Conservation (phyloP, 768 basidiomycete species). For the Rubroboletus pulcherrimus region DNA sequence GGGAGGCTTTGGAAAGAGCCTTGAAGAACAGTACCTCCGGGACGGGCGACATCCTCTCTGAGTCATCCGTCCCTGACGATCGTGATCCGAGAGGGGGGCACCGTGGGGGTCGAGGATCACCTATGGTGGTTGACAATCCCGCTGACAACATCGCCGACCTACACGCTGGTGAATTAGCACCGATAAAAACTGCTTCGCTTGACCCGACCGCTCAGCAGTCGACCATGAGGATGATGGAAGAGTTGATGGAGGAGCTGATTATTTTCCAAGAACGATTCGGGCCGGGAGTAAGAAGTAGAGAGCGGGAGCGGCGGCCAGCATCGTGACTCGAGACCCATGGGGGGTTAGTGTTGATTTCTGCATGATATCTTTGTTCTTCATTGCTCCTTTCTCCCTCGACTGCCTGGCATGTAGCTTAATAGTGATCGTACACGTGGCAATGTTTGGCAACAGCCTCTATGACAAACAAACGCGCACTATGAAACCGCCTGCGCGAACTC, state of each 20-base stretch:
- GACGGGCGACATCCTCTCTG: slow-evolving; percentile 4
- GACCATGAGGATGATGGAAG: slow-evolving; percentile 86
- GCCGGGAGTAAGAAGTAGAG: slow-evolving; percentile 47
- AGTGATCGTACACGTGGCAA: slow-evolving; percentile 14
- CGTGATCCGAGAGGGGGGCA: slow-evolving; percentile 11
- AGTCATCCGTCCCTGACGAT: slow-evolving; percentile 12
- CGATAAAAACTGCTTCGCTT: slow-evolving; percentile 2
- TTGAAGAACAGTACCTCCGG: slow-evolving; percentile 28
- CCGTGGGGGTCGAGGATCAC: slow-evolving; percentile 17
- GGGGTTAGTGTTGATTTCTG: slow-evolving; percentile 10
- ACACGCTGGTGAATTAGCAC: slow-evolving; percentile 9
- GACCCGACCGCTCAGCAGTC: slow-evolving; percentile 21
- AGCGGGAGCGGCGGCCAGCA: slow-evolving; percentile 48
- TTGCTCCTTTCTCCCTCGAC: background rate
- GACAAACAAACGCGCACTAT: slow-evolving; percentile 21
- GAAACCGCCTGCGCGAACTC: background rate
- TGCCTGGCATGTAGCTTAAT: background rate
- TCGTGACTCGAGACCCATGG: slow-evolving; percentile 19
- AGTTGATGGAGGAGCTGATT: slow-evolving; percentile 86
- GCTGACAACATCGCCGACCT: slow-evolving; percentile 13
- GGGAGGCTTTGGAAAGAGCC: slow-evolving; percentile 61
- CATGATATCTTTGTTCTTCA: slow-evolving; percentile 11
- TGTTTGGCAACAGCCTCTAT: slow-evolving; percentile 28
- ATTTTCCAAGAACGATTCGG: slow-evolving; percentile 86
- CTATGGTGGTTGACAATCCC: slow-evolving; percentile 35